Evolutionary conservation across 257 asterid genomes (phyloP), one percentile per base, ranked within the genome.

Genomic region (Coffea eugenioides): DNA sequence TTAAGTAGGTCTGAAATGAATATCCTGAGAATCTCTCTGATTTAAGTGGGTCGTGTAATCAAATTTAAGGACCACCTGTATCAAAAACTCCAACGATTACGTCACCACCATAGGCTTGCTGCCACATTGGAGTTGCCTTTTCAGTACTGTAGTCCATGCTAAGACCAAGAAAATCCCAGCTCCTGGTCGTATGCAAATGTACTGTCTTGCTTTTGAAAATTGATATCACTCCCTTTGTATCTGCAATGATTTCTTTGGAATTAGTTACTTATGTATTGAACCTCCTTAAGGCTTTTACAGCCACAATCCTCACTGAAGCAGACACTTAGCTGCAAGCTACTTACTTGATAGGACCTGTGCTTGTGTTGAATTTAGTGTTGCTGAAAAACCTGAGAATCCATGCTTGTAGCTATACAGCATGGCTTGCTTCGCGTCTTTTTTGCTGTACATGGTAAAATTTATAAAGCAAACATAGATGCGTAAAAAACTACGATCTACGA

Each of bases 141-240:
- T 61, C 36, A 23, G 15, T 52, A 14, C 43, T 51, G 76, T 80
- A 43, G 82, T 88, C 90, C 48, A 86, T 69, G 59, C 80, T 80
- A 43, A 91, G 92, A 2, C 93, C 94, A 86, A 90, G 82, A 31
- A 91, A 91, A 80, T 90, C 94, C 94, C 94, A 91, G 90, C 92
- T 90, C 85, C 94, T 88, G 39, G 94, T 91, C 16, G 94, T 90
- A 81, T 87, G 90, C 77, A 88, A 51, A 41, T 74, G 49, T 52
- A 88, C 80, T 6, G 75, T 77, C 80, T 81, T 73, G 85, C 94
- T 91, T 81, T 82, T 82, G 76, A 90, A 91, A 54, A 91, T 91
- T 0, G 97, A 91, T 77, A 88, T 67, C 71, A 90, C 94, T 23
- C 92, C 94, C 78, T 74, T 75, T 39, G 62, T 81, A 78, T 82